Percentiles rank a stretch among this genome's conserved stretches.
Evolutionary conservation across 2,329 filamentous ascomycete species (phyloP).

Genomic region (Pseudocercospora cruenta): DNA sequence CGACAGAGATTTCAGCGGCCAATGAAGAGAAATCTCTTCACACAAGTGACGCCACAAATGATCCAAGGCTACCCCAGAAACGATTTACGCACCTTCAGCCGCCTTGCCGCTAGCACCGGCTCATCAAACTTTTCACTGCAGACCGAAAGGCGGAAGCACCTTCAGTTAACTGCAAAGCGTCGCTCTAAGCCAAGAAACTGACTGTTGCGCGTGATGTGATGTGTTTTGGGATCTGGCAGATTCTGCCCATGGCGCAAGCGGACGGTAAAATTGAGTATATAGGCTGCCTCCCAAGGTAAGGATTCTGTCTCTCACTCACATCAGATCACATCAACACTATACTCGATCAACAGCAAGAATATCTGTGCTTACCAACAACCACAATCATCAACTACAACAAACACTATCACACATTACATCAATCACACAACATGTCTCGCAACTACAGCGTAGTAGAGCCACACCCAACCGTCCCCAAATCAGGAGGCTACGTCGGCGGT

Average conservation of each 20-base stretch:
- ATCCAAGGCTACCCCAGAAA: conserved; percentile 1
- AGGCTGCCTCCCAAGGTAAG: conserved; percentile 11
- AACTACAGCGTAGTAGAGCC: conserved; percentile 63
- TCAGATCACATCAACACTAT: conserved; percentile 19
- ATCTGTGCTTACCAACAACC: neutral
- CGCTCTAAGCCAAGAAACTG: conserved; percentile 17
- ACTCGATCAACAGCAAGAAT: conserved; percentile 4
- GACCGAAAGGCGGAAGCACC: conserved; percentile 4
- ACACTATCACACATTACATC: conserved; percentile 6
- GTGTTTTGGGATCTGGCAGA: conserved; percentile 20
- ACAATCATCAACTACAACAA: conserved; percentile 5
- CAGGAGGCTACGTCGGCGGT: conserved; percentile 52
- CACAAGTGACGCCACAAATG: conserved; percentile 7
- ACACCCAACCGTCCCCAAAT: conserved; percentile 60
- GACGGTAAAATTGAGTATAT: conserved; percentile 16
- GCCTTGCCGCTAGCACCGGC: conserved; percentile 3
- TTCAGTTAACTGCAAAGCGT: conserved; percentile 30
- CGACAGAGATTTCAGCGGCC: neutral
- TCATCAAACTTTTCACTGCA: conserved; percentile 12
- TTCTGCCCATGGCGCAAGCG: conserved; percentile 11
- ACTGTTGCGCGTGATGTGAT: conserved; percentile 25
- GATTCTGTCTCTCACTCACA: conserved; percentile 9
- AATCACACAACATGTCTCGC: conserved; percentile 36
- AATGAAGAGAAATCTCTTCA: conserved; percentile 11
- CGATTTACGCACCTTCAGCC: neutral